Conservation (phyloP, 2,329 filamentous ascomycete species). For the Calycina marina region DNA sequence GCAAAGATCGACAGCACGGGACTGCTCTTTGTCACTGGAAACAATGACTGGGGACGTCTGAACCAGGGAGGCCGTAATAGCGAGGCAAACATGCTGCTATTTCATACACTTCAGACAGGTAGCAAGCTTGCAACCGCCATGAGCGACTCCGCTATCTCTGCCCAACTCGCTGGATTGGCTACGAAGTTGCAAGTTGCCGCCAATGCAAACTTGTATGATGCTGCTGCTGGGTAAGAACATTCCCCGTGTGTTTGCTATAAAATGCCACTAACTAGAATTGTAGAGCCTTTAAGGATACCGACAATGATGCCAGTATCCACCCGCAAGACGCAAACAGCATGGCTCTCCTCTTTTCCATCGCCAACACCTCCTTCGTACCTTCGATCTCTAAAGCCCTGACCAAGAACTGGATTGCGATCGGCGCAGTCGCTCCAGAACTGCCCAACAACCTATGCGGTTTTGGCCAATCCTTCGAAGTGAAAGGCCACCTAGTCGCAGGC, state of each 20-base stretch:
- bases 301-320: conserved; percentile 37
- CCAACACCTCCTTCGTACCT: conserved; percentile 24
- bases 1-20: conserved; percentile 27
- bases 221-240: conserved; percentile 11
- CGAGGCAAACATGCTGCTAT: conserved; percentile 22
- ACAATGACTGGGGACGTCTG: conserved; percentile 18
- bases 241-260: neutral
- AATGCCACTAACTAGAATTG: neutral
- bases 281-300: conserved; percentile 21
- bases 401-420: conserved; percentile 35
- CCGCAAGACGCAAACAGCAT: conserved; percentile 47
- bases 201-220: conserved; percentile 13
- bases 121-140: conserved; percentile 30
- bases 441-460: conserved; percentile 41
- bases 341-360: conserved; percentile 26
- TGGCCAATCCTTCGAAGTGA: conserved; percentile 42
- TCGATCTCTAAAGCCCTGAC: conserved; percentile 16
- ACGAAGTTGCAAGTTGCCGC: conserved; percentile 11
- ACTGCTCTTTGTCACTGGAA: conserved; percentile 16
- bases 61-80: conserved; percentile 19
- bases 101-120: conserved; percentile 32
- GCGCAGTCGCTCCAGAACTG: conserved; percentile 39
- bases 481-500: conserved; percentile 36
- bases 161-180: conserved; percentile 9
- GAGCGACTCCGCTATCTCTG: conserved; percentile 12